These are phyloP conservation scores for Termitomyces sp. DNA, from an alignment of 768 basidiomycete species.

Conservation along the genomic window DNA sequence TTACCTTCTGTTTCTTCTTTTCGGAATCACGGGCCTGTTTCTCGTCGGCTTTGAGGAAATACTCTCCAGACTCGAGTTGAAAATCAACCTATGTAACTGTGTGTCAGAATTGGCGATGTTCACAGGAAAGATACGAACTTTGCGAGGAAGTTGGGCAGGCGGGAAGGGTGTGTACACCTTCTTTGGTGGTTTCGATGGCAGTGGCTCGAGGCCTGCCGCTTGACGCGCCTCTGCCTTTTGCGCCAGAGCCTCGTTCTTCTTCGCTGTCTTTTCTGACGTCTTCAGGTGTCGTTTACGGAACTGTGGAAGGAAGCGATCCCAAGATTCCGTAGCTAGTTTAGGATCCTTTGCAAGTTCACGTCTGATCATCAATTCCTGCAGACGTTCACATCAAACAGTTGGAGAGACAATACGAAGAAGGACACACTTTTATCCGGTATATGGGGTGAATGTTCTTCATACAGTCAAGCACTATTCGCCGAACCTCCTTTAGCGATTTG, in stretches of 20 bases:
- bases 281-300: constrained; percentile 92
- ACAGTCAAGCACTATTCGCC: constrained; percentile 95
- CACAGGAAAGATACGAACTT: constrained; percentile 42
- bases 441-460: constrained; percentile 99
- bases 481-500: constrained; percentile 93
- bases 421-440: constrained; percentile 88
- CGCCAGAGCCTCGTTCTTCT: constrained; percentile 74
- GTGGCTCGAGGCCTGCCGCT: constrained; percentile 59
- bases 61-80: constrained; percentile 95
- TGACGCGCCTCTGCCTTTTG: constrained; percentile 60
- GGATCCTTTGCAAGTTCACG: constrained; percentile 98
- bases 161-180: constrained; percentile 99
- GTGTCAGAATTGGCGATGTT: not conserved
- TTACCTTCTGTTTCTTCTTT: constrained; percentile 73
- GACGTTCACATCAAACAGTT: not conserved
- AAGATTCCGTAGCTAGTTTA: constrained; percentile 87
- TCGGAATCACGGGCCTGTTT: constrained; percentile 74
- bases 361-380: constrained; percentile 95
- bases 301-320: constrained; percentile 96
- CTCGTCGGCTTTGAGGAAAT: constrained; percentile 91
- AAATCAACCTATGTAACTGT: constrained; percentile 64
- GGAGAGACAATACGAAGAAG: not conserved
- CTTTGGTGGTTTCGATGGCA: constrained; percentile 60
- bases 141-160: constrained; percentile 88
- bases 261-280: constrained; percentile 89